phyloP scores from a whole-genome alignment of 2,329 filamentous ascomycete genomes.

The Clonostachys byssicola region DNA sequence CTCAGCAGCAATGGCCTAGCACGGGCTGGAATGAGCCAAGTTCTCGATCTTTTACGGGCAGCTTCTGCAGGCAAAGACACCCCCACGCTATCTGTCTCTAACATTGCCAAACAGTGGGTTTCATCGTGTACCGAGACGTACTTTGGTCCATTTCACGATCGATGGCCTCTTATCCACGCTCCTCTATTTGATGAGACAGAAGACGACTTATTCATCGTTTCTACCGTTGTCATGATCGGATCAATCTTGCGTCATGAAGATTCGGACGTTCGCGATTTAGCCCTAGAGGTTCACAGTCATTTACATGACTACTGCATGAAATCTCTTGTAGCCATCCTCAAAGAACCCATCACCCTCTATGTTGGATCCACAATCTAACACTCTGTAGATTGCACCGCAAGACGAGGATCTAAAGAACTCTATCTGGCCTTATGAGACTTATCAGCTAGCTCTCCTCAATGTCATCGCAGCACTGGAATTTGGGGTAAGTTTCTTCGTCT shows the following conservation, averaged over 20 bases:
- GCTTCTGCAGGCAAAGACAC: no score
- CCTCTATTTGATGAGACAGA: slow-evolving; percentile 23
- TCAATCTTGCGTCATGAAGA: slow-evolving; percentile 25
- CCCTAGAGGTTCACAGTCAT: no score
- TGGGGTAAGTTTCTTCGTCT: slow-evolving; percentile 25
- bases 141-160: slow-evolving; percentile 30
- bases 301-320: no score
- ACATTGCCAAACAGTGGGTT: slow-evolving; percentile 7
- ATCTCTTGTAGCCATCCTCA: slow-evolving; percentile 5
- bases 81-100: background rate
- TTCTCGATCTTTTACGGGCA: no score
- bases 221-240: slow-evolving; percentile 29
- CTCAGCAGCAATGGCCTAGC: no score
- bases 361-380: background rate
- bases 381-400: background rate
- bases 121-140: slow-evolving; percentile 20
- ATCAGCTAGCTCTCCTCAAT: background rate
- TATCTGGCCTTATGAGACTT: background rate
- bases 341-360: slow-evolving; percentile 19
- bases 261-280: background rate
- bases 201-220: slow-evolving; percentile 15
- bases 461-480: slow-evolving; percentile 16
- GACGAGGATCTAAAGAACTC: background rate
- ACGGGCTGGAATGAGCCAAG: no score
- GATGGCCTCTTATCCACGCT: slow-evolving; percentile 33